Evolutionary conservation across 176 grass and related monocot species (phyloP).

Genomic region (Cymbopogon citratus): DNA sequence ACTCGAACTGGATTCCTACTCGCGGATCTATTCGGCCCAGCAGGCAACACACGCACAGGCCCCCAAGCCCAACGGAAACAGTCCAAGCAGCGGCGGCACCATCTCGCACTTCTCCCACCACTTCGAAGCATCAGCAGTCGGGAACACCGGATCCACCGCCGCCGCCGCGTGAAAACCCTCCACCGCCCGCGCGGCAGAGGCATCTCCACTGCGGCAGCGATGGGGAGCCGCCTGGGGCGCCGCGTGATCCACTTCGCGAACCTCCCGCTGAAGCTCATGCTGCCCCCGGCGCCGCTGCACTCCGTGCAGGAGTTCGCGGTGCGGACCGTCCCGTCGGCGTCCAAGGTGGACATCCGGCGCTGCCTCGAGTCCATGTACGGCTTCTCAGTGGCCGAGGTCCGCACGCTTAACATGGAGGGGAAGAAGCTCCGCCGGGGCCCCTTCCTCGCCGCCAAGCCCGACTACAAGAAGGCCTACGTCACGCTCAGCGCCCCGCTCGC

Average conservation of each 20-base stretch:
- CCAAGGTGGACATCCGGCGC: constrained; percentile 95
- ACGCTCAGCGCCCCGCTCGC: constrained; percentile 67
- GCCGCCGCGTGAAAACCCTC: neutral
- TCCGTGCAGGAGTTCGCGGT: constrained; percentile 89
- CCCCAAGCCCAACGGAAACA: neutral
- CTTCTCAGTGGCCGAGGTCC: constrained; percentile 79
- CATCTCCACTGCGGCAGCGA: constrained; percentile 17
- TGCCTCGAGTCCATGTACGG: constrained; percentile 89
- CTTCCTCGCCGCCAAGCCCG: constrained; percentile 66
- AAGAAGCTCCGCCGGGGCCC: constrained; percentile 64
- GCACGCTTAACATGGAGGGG: constrained; percentile 91
- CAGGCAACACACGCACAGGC: neutral
- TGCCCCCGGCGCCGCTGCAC: constrained; percentile 68
- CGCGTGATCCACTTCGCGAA: constrained; percentile 94
- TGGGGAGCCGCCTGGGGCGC: constrained; percentile 83
- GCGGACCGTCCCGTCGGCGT: constrained; percentile 82
- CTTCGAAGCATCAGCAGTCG: neutral
- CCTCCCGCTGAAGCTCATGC: constrained; percentile 81
- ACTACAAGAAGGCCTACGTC: constrained; percentile 99
- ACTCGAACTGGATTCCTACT: too few species aligned
- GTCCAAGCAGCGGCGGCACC: neutral
- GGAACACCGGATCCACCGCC: neutral
- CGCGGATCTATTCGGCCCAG: neutral
- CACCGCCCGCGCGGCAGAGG: neutral
- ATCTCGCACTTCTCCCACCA: neutral